Conservation (phyloP, 2,329 filamentous ascomycete genomes). For the Fusarium sp. region DNA sequence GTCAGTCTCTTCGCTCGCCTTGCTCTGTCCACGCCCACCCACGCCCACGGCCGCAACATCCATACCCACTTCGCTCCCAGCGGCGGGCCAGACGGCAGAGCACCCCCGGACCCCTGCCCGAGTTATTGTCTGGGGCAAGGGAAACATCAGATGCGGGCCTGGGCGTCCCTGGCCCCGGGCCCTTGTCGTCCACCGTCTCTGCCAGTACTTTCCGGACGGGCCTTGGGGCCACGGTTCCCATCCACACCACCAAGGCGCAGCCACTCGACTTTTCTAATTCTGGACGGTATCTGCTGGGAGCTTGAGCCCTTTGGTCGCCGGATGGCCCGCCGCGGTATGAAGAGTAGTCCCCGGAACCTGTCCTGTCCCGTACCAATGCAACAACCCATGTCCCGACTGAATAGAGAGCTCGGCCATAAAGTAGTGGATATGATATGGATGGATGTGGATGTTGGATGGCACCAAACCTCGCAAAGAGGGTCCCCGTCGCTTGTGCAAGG, state of each 20-base stretch:
- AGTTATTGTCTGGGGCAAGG: constrained; percentile 50
- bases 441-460: constrained; percentile 28
- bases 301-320: constrained; percentile 46
- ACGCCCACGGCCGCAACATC: constrained; percentile 33
- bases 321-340: constrained; percentile 52
- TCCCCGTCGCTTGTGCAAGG: constrained; percentile 42
- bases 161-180: constrained; percentile 38
- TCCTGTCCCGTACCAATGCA: constrained; percentile 43
- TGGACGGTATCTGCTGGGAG: constrained; percentile 45
- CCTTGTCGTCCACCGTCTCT: constrained; percentile 36
- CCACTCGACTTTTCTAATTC: constrained; percentile 56
- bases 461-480: constrained; percentile 31
- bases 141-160: constrained; percentile 49
- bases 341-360: constrained; percentile 42
- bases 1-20: constrained; percentile 20
- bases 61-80: constrained; percentile 35
- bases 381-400: constrained; percentile 49
- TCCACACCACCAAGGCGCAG: constrained; percentile 54
- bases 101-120: constrained; percentile 47
- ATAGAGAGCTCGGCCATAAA: constrained; percentile 50
- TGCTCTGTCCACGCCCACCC: constrained; percentile 21
- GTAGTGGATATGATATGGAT: constrained; percentile 46
- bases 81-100: constrained; percentile 50
- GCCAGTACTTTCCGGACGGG: constrained; percentile 23
- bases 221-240: constrained; percentile 40